Conservation (phyloP, 2,329 filamentous ascomycete genomes). For the Xylariaceae sp. region DNA sequence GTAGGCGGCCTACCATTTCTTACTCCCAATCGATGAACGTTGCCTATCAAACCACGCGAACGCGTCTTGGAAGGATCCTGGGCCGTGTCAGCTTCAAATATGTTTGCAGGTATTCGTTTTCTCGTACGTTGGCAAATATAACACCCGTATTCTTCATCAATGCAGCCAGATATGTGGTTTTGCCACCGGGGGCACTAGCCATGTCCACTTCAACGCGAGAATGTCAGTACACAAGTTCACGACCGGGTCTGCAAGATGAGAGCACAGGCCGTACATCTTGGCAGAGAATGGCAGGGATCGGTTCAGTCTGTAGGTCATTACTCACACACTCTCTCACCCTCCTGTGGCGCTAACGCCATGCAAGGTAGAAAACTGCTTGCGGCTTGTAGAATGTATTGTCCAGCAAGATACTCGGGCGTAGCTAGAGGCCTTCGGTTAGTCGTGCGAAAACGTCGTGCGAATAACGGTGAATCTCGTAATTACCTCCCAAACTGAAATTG, state of each 20-base stretch:
- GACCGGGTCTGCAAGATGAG: not conserved
- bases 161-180: conserved; percentile 93
- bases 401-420: conserved; percentile 93
- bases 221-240: not conserved
- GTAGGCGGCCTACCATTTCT: conserved; percentile 53
- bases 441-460: not conserved
- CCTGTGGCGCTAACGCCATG: conserved; percentile 93
- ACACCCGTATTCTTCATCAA: conserved; percentile 96
- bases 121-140: conserved; percentile 71
- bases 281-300: no score
- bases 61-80: conserved; percentile 81
- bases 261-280: conserved; percentile 29
- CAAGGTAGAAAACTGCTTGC: conserved; percentile 95
- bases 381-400: conserved; percentile 96
- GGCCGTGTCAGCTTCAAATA: conserved; percentile 1
- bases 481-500: conserved; percentile 14
- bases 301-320: not conserved
- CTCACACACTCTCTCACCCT: conserved; percentile 69
- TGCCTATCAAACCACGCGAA: conserved; percentile 95
- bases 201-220: conserved; percentile 56
- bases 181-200: conserved; percentile 92
- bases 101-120: not conserved
- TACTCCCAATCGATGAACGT: conserved; percentile 89
- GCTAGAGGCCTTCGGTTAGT: conserved; percentile 56
- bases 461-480: not conserved